phyloP scores from a whole-genome alignment of 208 protist species.

The Trypanosoma grayi region DNA sequence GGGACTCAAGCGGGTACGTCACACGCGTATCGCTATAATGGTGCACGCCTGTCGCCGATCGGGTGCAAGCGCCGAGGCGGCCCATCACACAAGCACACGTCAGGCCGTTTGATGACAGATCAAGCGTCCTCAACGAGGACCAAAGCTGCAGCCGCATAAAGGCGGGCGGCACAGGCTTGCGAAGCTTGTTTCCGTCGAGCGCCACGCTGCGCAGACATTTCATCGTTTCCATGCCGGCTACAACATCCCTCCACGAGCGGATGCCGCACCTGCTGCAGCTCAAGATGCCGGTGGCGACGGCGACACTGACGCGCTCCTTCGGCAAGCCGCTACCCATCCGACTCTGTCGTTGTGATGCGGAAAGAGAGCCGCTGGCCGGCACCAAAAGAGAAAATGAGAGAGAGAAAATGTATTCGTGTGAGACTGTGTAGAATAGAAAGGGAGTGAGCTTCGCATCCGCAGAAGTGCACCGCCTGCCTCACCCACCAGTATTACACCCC shows the following conservation, averaged over 20 bases:
- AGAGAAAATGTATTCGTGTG: no score
- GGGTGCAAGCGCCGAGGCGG: neutral
- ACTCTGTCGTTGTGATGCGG: neutral
- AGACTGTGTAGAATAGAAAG: no score
- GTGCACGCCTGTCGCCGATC: neutral
- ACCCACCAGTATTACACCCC: no score
- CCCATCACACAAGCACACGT: conserved; percentile 36
- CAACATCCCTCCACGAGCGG: conserved; percentile 28
- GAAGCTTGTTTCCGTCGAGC: conserved; percentile 27
- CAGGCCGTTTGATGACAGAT: conserved; percentile 39
- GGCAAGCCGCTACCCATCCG: conserved; percentile 10
- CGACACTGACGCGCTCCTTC: conserved; percentile 30
- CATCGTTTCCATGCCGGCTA: conserved; percentile 11
- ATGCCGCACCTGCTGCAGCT: conserved; percentile 14
- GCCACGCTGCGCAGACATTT: conserved; percentile 24
- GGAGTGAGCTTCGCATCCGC: no score
- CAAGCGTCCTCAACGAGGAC: conserved; percentile 30
- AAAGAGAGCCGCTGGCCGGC: neutral
- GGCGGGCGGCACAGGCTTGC: conserved; percentile 20
- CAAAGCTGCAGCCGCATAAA: conserved; percentile 30
- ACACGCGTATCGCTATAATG: neutral
- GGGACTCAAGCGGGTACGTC: conserved; percentile 25
- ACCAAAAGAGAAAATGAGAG: no score
- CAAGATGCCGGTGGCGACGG: conserved; percentile 35
- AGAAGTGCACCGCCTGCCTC: no score